Evolutionary conservation across 2,329 filamentous ascomycete genomes (phyloP), one percentile per base, ranked within the genome.

Genomic region (Cercospora citrullina): DNA sequence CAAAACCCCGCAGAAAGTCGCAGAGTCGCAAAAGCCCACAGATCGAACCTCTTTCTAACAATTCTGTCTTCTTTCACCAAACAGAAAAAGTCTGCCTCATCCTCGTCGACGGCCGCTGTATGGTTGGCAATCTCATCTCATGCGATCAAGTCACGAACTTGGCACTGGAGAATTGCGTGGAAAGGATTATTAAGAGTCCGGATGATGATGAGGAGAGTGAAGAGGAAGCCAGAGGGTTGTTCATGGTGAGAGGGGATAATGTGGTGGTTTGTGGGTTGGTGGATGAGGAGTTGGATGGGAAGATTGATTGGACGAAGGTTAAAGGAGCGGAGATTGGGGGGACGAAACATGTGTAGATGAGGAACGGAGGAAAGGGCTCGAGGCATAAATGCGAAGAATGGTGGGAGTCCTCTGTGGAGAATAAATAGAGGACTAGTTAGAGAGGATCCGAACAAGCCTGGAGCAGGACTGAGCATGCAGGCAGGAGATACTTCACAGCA

Each of bases 111-210:
- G 95, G 94, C 62, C 90, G 94, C 75, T 96, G 92, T 58, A 80
- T 85, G 68, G 79, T 81, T 72, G 95, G 95, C 68, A 94, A 86
- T 2, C 88, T 99, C 64, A 84, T 94, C 60, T 92, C 91, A 55
- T 93, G 91, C 78, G 95, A 99, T 80, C 90, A 97, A 80, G 89
- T 91, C 76, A 98, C 95, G 73, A 99, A 99, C 81, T 83, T 99
- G 70, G 93, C 98, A 28, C 86, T 99, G 12, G 87, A 89, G 72
- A 86, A 92, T 72, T 92, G 94, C 4, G 84, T 93, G 69, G 95
- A 99, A 81, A 91, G 95, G 72, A 91, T 97, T 70, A 97, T 99
- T 75, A 91, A 92, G 71, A 90, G 91, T 1, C 86, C 87, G 53
- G 94, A 97, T 77, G 93, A 97, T 76, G 86, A 88, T 48, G 92